Base-by-base conservation (phyloP, 768 basidiomycete species). In the Tephrocybe sp. region DNA sequence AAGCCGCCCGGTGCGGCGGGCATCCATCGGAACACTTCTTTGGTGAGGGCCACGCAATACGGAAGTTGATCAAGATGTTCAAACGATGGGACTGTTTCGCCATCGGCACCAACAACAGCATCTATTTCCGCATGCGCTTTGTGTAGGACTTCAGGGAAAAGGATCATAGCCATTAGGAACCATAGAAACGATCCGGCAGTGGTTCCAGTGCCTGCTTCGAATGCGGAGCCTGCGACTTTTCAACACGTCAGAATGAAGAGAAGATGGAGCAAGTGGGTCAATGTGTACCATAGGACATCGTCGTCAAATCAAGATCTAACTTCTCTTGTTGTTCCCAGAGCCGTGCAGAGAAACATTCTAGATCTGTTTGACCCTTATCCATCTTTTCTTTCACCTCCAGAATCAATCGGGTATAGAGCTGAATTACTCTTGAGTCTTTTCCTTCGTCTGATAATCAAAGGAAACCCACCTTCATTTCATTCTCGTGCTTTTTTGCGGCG, bases 401-500 rank as follows among this genome's bases (percentile, higher is more conserved):
- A 6, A 55, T 37, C 6, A 66, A 50, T 2, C 62, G 56, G 5
- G 24, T 45, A 37, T 63, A 65, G 18, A 64, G 46, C 61, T 63
- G 45, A 9, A 24, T n/a, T 3, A 10, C 7, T 5, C 28, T 5
- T 5, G 28, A 30, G 28, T 11, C 6, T 30, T 30, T 11, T 30
- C 28, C 11, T 5, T 14, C 21, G 36, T n/a, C 1, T 51, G 34
- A 18, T 10, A 14, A 17, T 2, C 24, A n/a, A 10, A 12, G 28
- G 14, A 8, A 21, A 21, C 53, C 3, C 34, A 50, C 56, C 38
- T 53, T 53, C 43, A 53, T 44, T 23, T 57, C 56, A 15, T 45
- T 33, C 17, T 53, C 36, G n/a, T 49, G 43, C 20, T 57, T 57
- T 28, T 50, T 44, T 11, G 18, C 12, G 9, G 56, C 56, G 17